Evolutionary conservation across 108 stramenopile species (phyloP).

Genomic region (Pseudonitzschia delicatissima): DNA sequence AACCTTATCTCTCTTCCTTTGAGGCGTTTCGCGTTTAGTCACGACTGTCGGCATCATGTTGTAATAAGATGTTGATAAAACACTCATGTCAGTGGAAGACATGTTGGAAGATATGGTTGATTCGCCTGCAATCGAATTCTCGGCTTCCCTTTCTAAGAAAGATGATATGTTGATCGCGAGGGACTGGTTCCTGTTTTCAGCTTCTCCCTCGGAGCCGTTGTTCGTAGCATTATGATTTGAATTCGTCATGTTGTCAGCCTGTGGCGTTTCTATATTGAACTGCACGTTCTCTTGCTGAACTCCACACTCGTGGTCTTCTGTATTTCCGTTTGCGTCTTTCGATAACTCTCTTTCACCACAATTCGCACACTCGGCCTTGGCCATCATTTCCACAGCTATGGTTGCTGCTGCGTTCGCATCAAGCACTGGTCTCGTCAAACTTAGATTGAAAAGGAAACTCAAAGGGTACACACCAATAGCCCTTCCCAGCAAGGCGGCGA

Average conservation of each 20-base stretch:
- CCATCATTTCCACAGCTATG: constrained; percentile 1
- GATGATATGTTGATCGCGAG: neutral
- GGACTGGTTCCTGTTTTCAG: neutral
- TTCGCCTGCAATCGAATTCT: neutral
- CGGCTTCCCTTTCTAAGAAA: neutral
- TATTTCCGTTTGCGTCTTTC: neutral
- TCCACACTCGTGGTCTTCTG: neutral
- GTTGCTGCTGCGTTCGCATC: neutral
- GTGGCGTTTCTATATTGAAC: constrained; percentile 3
- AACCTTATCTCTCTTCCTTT: constrained; percentile 24
- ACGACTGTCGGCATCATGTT: constrained; percentile 7
- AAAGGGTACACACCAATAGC: constrained; percentile 64
- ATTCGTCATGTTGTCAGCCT: neutral
- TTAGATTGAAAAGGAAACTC: constrained; percentile 33
- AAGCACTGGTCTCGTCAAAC: constrained; percentile 13
- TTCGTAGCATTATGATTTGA: neutral
- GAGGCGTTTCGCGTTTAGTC: constrained; percentile 21
- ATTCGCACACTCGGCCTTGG: neutral
- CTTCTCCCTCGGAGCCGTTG: neutral
- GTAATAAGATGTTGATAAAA: neutral
- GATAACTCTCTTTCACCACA: neutral
- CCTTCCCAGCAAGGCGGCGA: constrained; percentile 60
- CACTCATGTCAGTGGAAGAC: neutral
- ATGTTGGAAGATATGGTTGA: constrained; percentile 1
- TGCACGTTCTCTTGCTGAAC: neutral